Percentiles rank a stretch among this genome's conserved stretches.
phyloP scores from a whole-genome alignment of 2,329 filamentous ascomycete genomes.

The Triangularia setosa region DNA sequence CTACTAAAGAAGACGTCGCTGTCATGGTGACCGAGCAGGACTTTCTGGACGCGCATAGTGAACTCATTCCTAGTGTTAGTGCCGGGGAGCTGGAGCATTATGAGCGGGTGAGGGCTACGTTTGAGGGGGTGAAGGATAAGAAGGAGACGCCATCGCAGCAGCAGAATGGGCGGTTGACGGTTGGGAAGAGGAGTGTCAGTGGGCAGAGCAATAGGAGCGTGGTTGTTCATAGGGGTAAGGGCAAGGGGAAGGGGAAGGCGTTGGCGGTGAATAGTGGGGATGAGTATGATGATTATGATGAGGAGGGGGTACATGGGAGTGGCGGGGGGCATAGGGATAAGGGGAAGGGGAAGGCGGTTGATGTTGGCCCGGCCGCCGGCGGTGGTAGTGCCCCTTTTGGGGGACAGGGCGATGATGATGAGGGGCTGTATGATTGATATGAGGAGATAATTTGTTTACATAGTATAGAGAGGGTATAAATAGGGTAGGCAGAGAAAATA shows the following conservation, averaged over 20 bases:
- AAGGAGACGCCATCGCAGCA: slow-evolving; percentile 38
- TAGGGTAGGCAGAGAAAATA: background rate
- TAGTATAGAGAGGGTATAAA: background rate
- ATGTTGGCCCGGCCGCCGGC: slow-evolving; percentile 37
- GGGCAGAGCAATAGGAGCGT: slow-evolving; percentile 13
- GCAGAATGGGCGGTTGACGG: background rate
- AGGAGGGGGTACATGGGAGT: slow-evolving; percentile 31
- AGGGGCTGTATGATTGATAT: slow-evolving; percentile 48
- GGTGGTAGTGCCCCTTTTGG: slow-evolving; percentile 43
- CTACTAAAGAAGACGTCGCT: slow-evolving; percentile 73
- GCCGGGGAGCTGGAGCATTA: slow-evolving; percentile 90
- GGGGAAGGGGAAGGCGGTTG: slow-evolving; percentile 58
- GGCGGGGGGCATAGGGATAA: slow-evolving; percentile 36
- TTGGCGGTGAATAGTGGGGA: slow-evolving; percentile 35
- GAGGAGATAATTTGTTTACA: slow-evolving; percentile 2
- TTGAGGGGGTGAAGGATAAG: slow-evolving; percentile 63
- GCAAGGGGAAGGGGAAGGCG: slow-evolving; percentile 27
- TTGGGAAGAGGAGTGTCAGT: slow-evolving; percentile 13
- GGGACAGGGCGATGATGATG: slow-evolving; percentile 50
- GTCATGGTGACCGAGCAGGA: slow-evolving; percentile 89
- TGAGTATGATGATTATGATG: slow-evolving; percentile 33
- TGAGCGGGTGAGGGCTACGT: slow-evolving; percentile 73
- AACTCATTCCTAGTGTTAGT: slow-evolving; percentile 91
- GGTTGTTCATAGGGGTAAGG: slow-evolving; percentile 26
- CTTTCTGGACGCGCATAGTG: slow-evolving; percentile 74